These are phyloP conservation scores for Xylaria sp. DNA, from an alignment of 2,329 filamentous ascomycete genomes.

Conservation along the genomic window DNA sequence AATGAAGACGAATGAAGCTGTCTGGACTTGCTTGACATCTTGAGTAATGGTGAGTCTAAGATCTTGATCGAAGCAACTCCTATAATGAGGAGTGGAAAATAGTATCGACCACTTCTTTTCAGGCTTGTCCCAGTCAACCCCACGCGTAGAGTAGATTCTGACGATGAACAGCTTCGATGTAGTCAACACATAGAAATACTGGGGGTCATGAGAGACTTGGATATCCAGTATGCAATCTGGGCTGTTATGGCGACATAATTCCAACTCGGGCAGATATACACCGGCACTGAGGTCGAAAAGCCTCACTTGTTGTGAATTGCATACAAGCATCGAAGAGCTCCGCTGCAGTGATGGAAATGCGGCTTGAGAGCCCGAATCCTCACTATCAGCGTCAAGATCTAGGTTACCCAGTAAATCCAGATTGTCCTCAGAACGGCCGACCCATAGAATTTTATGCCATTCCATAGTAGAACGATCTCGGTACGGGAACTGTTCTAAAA, in stretches of 20 bases:
- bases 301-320: constrained; percentile 46
- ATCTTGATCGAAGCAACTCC: constrained; percentile 52
- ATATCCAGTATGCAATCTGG: constrained; percentile 47
- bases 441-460: constrained; percentile 58
- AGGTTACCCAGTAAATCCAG: constrained; percentile 51
- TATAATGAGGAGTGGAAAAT: constrained; percentile 59
- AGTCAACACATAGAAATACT: constrained; percentile 48
- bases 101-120: constrained; percentile 49
- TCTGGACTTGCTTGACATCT: constrained; percentile 33
- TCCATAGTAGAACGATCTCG: constrained; percentile 47
- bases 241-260: constrained; percentile 39
- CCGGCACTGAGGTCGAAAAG: constrained; percentile 46
- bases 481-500: constrained; percentile 51
- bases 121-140: constrained; percentile 38
- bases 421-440: constrained; percentile 48
- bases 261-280: constrained; percentile 44
- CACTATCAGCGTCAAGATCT: constrained; percentile 51
- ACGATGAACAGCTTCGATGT: constrained; percentile 47
- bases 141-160: constrained; percentile 39
- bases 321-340: constrained; percentile 66
- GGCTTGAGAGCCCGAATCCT: constrained; percentile 36
- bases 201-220: constrained; percentile 44
- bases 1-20: constrained; percentile 43
- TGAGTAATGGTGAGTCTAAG: constrained; percentile 55
- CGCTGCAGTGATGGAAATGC: constrained; percentile 56